Percentiles rank a stretch among this genome's conserved stretches.
Evolutionary conservation across 352 stramenopile genomes (phyloP).

Genomic region (Peronosclerospora sorghi): DNA sequence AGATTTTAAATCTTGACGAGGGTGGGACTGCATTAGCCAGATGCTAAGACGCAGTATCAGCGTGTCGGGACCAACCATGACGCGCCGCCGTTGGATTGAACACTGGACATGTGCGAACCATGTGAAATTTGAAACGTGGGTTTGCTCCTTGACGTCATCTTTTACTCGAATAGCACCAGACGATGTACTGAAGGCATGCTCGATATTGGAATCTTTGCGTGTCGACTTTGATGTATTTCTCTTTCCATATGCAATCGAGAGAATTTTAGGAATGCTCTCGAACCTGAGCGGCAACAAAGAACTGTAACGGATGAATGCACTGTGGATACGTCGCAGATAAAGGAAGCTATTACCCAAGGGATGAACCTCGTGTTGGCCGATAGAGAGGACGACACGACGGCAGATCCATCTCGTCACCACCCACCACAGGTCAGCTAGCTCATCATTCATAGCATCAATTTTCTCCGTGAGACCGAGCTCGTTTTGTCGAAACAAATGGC

Average conservation of each 20-base stretch:
- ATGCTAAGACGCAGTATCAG: slow-evolving; percentile 28
- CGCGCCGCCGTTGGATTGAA: slow-evolving; percentile 14
- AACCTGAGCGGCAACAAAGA: too few relatives aligned
- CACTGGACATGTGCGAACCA: slow-evolving; percentile 30
- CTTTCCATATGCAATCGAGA: slow-evolving; percentile 59
- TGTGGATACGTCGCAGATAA: slow-evolving; percentile 5
- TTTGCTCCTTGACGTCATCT: slow-evolving; percentile 36
- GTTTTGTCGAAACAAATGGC: slow-evolving; percentile 60
- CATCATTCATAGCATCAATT: slow-evolving; percentile 71
- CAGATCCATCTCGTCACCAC: slow-evolving; percentile 3
- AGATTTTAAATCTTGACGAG: slow-evolving; percentile 31
- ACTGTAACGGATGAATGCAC: background rate
- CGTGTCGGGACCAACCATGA: background rate
- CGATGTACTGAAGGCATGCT: slow-evolving; percentile 39
- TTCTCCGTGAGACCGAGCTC: slow-evolving; percentile 54
- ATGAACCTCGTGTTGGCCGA: slow-evolving; percentile 29
- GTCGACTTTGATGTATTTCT: slow-evolving; percentile 61
- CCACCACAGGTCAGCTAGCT: slow-evolving; percentile 46
- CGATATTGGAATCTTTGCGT: slow-evolving; percentile 24
- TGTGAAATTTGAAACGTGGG: slow-evolving; percentile 44
- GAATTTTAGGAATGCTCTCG: slow-evolving; percentile 10
- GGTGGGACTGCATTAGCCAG: slow-evolving; percentile 24
- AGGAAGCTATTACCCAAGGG: slow-evolving; percentile 28
- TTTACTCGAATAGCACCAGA: slow-evolving; percentile 31
- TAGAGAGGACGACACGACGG: background rate